phyloP scores from a whole-genome alignment of 257 asterid species.

The Solanum sparsipilum region DNA sequence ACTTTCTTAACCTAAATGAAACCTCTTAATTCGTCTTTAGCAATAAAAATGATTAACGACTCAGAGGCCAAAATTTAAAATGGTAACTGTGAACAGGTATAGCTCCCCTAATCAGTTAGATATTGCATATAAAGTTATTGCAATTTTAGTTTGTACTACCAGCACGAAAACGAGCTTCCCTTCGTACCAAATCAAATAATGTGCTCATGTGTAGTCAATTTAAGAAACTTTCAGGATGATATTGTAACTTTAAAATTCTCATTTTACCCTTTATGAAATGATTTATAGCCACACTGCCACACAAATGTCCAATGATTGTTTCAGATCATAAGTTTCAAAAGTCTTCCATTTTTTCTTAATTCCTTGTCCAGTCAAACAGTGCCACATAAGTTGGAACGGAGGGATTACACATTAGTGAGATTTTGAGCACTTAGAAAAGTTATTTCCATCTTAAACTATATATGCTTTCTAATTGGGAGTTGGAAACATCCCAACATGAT shows the following conservation, averaged over 20 bases:
- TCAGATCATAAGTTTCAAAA: neutral
- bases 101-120: neutral
- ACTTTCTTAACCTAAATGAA: neutral
- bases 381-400: neutral
- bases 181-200: neutral
- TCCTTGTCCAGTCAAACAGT: neutral
- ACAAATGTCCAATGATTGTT: neutral
- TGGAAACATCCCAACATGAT: neutral
- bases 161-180: neutral
- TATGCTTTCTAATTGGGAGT: neutral
- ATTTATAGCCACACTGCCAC: neutral
- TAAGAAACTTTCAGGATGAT: neutral
- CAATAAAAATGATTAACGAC: neutral
- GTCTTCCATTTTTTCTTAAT: neutral
- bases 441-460: neutral
- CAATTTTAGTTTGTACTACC: neutral
- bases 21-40: neutral
- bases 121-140: neutral
- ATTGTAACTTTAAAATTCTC: neutral
- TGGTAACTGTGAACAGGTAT: neutral
- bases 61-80: neutral
- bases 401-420: neutral
- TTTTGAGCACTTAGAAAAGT: neutral
- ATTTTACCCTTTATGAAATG: neutral
- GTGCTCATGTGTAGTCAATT: neutral